These are phyloP conservation scores for Neofusicoccum cordaticola DNA, from an alignment of 2,329 filamentous ascomycete species.

Conservation along the genomic window DNA sequence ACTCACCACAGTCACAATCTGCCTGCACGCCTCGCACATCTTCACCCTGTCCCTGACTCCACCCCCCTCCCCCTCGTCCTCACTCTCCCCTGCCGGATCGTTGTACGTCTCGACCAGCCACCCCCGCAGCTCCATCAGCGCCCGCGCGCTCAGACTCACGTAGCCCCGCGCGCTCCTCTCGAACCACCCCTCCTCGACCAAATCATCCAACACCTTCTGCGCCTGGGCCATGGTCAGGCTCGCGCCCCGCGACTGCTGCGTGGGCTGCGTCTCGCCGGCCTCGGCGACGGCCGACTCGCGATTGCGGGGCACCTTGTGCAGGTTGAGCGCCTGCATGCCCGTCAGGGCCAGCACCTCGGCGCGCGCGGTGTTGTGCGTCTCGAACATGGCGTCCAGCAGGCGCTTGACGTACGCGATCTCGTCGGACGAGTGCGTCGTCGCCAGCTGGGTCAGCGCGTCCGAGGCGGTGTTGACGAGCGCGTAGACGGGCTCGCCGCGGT, in stretches of 20 bases:
- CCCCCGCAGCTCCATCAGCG: slow-evolving; percentile 76
- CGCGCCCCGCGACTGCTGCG: slow-evolving; percentile 21
- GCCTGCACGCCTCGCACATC: slow-evolving; percentile 81
- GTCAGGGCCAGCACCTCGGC: slow-evolving; percentile 82
- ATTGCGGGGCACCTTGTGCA: slow-evolving; percentile 50
- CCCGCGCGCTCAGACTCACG: slow-evolving; percentile 73
- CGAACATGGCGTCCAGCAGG: slow-evolving; percentile 87
- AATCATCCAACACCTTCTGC: slow-evolving; percentile 64
- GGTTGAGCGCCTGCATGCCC: slow-evolving; percentile 72
- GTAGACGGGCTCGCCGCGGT: slow-evolving; percentile 56
- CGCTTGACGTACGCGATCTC: slow-evolving; percentile 89
- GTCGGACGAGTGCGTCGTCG: slow-evolving; percentile 74
- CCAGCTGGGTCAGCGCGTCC: slow-evolving; percentile 81
- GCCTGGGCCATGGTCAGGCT: slow-evolving; percentile 74
- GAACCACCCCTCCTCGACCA: slow-evolving; percentile 82
- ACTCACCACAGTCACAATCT: slow-evolving; percentile 69
- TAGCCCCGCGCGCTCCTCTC: slow-evolving; percentile 69
- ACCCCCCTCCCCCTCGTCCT: slow-evolving; percentile 42
- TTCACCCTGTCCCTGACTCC: slow-evolving; percentile 67
- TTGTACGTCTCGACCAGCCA: slow-evolving; percentile 94
- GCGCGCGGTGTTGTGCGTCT: slow-evolving; percentile 75
- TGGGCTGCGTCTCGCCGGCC: slow-evolving; percentile 40
- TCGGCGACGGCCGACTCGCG: slow-evolving; percentile 33
- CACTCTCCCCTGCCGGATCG: slow-evolving; percentile 48
- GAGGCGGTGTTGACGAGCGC: slow-evolving; percentile 85